phyloP scores from a whole-genome alignment of 2,329 filamentous ascomycete species.

The Sporothrix pseudoabietina region DNA sequence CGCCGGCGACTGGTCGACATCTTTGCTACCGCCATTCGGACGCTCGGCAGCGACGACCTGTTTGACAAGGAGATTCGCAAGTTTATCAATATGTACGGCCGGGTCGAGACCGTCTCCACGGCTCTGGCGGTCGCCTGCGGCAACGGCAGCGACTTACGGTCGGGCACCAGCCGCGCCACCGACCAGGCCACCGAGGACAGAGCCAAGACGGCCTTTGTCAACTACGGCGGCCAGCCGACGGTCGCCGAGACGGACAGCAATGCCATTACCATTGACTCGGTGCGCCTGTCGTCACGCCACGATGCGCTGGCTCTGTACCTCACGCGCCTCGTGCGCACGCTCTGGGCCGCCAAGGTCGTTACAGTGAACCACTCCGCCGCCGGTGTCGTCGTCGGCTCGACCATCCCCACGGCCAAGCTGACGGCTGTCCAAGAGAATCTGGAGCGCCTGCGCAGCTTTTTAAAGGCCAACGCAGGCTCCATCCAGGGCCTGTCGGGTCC shows the following conservation, averaged over 20 bases:
- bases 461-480: conserved; percentile 82
- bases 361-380: conserved; percentile 68
- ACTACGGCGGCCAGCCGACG: conserved; percentile 84
- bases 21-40: conserved; percentile 79
- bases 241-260: conserved; percentile 76
- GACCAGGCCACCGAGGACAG: conserved; percentile 85
- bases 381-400: conserved; percentile 65
- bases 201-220: conserved; percentile 85
- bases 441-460: conserved; percentile 75
- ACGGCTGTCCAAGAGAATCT: conserved; percentile 77
- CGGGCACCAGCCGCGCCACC: conserved; percentile 73
- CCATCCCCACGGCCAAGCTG: conserved; percentile 68
- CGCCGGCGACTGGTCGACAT: conserved; percentile 86
- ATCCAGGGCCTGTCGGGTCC: conserved; percentile 95
- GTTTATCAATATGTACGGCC: conserved; percentile 83
- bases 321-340: conserved; percentile 78
- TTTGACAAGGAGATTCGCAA: conserved; percentile 79
- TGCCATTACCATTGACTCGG: conserved; percentile 73
- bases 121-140: conserved; percentile 93
- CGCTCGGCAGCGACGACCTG: conserved; percentile 73
- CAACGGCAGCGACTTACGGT: conserved; percentile 74
- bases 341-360: conserved; percentile 84
- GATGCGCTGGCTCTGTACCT: conserved; percentile 87
- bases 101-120: conserved; percentile 84
- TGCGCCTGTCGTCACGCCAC: conserved; percentile 84